Evolutionary conservation across 495 filamentous ascomycete species (phyloP).

Genomic region (Cenococcum geophilum): DNA sequence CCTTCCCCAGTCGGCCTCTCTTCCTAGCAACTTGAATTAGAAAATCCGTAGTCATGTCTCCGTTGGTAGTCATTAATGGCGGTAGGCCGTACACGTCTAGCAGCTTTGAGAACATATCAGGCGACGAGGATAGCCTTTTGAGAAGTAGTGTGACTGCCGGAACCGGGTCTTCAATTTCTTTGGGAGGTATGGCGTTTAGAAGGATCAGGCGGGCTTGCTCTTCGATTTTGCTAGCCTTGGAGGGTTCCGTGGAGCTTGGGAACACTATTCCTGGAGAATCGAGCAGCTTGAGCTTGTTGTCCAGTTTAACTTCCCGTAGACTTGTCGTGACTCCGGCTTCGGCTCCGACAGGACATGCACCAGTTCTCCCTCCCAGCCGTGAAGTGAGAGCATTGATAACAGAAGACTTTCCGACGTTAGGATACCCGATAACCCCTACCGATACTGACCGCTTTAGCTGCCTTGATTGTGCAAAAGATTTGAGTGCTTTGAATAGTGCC

Average conservation of each 20-base stretch:
- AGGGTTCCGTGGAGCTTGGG: slow-evolving; percentile 52
- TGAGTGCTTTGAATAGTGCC: slow-evolving; percentile 83
- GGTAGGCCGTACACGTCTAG: slow-evolving; percentile 76
- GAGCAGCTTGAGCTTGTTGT: slow-evolving; percentile 88
- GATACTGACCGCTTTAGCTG: slow-evolving; percentile 83
- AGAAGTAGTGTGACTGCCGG: slow-evolving; percentile 78
- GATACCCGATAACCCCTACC: slow-evolving; percentile 93
- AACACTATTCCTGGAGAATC: slow-evolving; percentile 97
- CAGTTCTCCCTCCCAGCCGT: slow-evolving; percentile 60
- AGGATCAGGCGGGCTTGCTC: slow-evolving; percentile 80
- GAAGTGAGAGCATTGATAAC: slow-evolving; percentile 91
- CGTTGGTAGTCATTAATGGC: slow-evolving; percentile 58
- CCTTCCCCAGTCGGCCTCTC: slow-evolving; percentile 79
- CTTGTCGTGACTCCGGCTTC: slow-evolving; percentile 91
- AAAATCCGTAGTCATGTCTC: slow-evolving; percentile 85
- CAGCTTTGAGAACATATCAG: slow-evolving; percentile 67
- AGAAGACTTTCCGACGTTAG: slow-evolving; percentile 95
- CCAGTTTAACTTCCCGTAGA: slow-evolving; percentile 84
- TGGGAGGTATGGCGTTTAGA: slow-evolving; percentile 85
- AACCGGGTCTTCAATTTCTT: slow-evolving; percentile 85
- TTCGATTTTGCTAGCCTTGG: slow-evolving; percentile 57
- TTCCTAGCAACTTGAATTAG: slow-evolving; percentile 90
- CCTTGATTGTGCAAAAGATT: slow-evolving; percentile 77
- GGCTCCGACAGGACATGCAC: slow-evolving; percentile 80
- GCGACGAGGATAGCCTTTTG: slow-evolving; percentile 63